Evolutionary conservation across 2,329 filamentous ascomycete genomes (phyloP), one percentile per base, ranked within the genome.

Genomic region (Epichloe sp.): DNA sequence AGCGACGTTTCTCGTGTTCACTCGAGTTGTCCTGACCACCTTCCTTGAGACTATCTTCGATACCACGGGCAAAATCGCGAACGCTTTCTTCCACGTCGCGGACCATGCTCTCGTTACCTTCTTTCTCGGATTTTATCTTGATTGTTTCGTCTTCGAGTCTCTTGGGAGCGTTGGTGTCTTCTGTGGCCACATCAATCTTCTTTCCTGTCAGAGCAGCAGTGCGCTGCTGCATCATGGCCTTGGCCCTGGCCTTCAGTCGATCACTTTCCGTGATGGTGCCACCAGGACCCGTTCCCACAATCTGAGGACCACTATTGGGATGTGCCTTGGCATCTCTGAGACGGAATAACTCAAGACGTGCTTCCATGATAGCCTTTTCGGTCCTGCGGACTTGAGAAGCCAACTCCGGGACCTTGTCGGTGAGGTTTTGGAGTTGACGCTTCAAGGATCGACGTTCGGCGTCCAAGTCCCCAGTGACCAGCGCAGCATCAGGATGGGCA

Each of bases 221-320:
- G 53, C 93, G 85, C 62, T 95, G 90, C 70, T 97, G 91, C 93
- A 98, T 98, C 82, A 96, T 95, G 40, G 91, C 91, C 70, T 90
- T 95, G 35, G 93, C 91, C 58, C 90, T 82, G 37, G 93, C 93
- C 72, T 96, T 97, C 58, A 97, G 79, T 50, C 91, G 82, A 68
- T 98, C 93, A 3, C 88, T 86, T 68, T 98, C 93, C 0, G 93
- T 98, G 42, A 98, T 81, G 44, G 81, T 71, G 49, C 93, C 93
- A 43, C 91, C 91, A 52, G 90, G 91, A 10, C 93, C 93, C 54
- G 91, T 97, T 44, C 93, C 93, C 53, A 97, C 80, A 56, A 98
- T 88, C 34, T 83, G 77, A 19, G 85, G 76, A 10, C 88, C 84
- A 62, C 85, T 88, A 56, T 82, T 79, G 3, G 93, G 93, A 63